A percentile compares a stretch with the other conserved stretches of the same genome.
Evolutionary conservation across 768 basidiomycete species (phyloP).

Genomic region (Leucocoprinus birnbaumii): DNA sequence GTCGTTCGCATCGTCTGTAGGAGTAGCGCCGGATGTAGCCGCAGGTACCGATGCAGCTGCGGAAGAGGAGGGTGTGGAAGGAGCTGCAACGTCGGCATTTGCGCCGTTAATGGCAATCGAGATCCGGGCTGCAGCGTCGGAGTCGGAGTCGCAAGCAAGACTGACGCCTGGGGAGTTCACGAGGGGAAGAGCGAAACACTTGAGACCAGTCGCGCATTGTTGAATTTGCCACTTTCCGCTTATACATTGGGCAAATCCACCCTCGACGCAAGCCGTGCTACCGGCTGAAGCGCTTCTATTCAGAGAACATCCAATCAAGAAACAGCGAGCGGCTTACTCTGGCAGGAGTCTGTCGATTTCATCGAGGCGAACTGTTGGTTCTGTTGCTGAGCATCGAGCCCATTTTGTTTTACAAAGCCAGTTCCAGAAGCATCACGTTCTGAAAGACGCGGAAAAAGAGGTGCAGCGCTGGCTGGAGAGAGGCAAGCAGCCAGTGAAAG

Average conservation of each 20-base stretch:
- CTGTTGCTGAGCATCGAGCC: slow-evolving; percentile 44
- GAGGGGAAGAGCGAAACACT: slow-evolving; percentile 49
- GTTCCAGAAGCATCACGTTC: slow-evolving; percentile 17
- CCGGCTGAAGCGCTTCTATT: slow-evolving; percentile 22
- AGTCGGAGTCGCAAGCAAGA: slow-evolving; percentile 38
- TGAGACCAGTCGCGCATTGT: slow-evolving; percentile 29
- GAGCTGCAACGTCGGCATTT: background rate
- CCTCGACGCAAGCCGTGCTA: slow-evolving; percentile 36
- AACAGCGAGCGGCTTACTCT: slow-evolving; percentile 27
- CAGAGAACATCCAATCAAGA: background rate
- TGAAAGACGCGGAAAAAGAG: slow-evolving; percentile 26
- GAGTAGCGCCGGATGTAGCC: slow-evolving; percentile 8
- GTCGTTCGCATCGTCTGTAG: slow-evolving; percentile 10
- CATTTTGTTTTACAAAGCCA: slow-evolving; percentile 38
- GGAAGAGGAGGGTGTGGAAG: slow-evolving; percentile 7
- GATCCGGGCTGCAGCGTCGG: slow-evolving; percentile 39
- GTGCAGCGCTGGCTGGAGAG: slow-evolving; percentile 32
- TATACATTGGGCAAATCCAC: slow-evolving; percentile 42
- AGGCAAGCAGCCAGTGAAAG: slow-evolving; percentile 21
- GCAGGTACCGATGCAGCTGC: slow-evolving; percentile 10
- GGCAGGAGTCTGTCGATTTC: slow-evolving; percentile 42
- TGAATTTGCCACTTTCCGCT: slow-evolving; percentile 35
- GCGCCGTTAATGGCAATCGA: slow-evolving; percentile 38
- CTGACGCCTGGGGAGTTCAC: slow-evolving; percentile 44
- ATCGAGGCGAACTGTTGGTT: slow-evolving; percentile 47